Evolutionary conservation across 2,329 filamentous ascomycete genomes (phyloP).

Genomic region (Sclerotinia nivalis): DNA sequence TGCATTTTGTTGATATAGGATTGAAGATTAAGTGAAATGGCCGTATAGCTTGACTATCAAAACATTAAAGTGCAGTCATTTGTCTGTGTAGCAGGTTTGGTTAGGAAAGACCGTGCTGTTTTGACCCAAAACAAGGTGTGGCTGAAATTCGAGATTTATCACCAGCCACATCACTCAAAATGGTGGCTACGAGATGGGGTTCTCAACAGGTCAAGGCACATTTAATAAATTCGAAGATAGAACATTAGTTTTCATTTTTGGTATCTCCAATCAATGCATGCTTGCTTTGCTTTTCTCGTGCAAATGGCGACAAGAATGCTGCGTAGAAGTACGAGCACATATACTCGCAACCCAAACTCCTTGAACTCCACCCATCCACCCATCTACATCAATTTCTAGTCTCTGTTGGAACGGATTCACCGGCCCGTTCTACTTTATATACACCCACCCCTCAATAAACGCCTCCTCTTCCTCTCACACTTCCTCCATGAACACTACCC

Average conservation of each 20-base stretch:
- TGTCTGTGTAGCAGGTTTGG: too few relatives aligned
- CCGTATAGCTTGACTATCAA: not conserved
- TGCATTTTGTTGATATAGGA: too few relatives aligned
- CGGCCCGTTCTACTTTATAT: slow-evolving; percentile 8
- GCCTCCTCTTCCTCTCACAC: slow-evolving; percentile 11
- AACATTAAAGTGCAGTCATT: not conserved
- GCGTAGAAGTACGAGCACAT: not conserved
- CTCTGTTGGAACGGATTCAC: not conserved
- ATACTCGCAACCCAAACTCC: slow-evolving; percentile 4
- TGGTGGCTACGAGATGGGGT: too few relatives aligned
- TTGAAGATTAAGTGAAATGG: not conserved
- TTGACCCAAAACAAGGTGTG: too few relatives aligned
- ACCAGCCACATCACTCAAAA: not conserved
- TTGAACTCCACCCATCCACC: not conserved
- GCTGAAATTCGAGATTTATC: too few relatives aligned
- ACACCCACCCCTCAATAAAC: slow-evolving; percentile 8
- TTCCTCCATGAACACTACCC: not conserved
- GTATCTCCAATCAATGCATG: slow-evolving; percentile 14
- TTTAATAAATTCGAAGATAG: not conserved
- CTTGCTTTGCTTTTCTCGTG: not conserved
- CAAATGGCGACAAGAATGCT: not conserved
- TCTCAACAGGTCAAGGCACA: not conserved
- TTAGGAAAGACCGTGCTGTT: too few relatives aligned
- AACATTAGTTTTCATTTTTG: slow-evolving; percentile 6
- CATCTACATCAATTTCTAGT: slow-evolving; percentile 10